Percentiles rank a stretch among this genome's conserved stretches.
phyloP scores from a whole-genome alignment of 306 rosid genomes.

The Hippophae gyantsensis region DNA sequence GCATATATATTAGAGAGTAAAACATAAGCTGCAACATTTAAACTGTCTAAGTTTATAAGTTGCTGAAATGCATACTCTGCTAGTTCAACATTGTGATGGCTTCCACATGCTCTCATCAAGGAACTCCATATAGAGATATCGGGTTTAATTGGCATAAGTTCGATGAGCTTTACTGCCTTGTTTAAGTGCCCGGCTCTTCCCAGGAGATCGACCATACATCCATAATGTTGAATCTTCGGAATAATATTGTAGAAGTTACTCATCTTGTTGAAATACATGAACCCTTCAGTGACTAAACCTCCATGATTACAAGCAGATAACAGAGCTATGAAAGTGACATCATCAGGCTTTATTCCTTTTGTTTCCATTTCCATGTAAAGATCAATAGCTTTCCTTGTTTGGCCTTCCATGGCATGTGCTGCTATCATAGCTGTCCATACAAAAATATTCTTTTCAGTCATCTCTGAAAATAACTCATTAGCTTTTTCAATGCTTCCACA shows the following conservation, averaged over 20 bases:
- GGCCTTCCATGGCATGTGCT: slow-evolving; percentile 27
- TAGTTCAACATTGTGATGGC: slow-evolving; percentile 15
- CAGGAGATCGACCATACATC: slow-evolving; percentile 20
- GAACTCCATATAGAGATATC: slow-evolving; percentile 22
- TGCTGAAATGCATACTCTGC: slow-evolving; percentile 25
- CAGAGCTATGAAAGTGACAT: slow-evolving; percentile 23
- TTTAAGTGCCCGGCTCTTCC: slow-evolving; percentile 14
- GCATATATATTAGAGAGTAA: slow-evolving; percentile 16
- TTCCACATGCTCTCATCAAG: slow-evolving; percentile 18
- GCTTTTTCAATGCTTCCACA: slow-evolving; percentile 21
- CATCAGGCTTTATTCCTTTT: slow-evolving; percentile 16
- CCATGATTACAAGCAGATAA: slow-evolving; percentile 30
- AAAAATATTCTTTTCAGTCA: slow-evolving; percentile 15
- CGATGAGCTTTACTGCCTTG: slow-evolving; percentile 13
- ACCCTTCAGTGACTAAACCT: slow-evolving; percentile 20
- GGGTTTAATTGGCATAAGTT: slow-evolving; percentile 20
- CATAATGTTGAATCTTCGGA: slow-evolving; percentile 20
- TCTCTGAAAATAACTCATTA: slow-evolving; percentile 11
- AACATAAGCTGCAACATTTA: slow-evolving; percentile 15
- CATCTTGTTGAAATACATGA: slow-evolving; percentile 16
- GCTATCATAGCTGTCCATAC: slow-evolving; percentile 28
- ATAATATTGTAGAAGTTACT: slow-evolving; percentile 8
- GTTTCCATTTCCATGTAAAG: slow-evolving; percentile 27
- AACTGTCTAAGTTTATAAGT: slow-evolving; percentile 19
- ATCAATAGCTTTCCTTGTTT: slow-evolving; percentile 21